Conservation (phyloP, 345 rosid genomes). For the Odontarrhena argentea region DNA sequence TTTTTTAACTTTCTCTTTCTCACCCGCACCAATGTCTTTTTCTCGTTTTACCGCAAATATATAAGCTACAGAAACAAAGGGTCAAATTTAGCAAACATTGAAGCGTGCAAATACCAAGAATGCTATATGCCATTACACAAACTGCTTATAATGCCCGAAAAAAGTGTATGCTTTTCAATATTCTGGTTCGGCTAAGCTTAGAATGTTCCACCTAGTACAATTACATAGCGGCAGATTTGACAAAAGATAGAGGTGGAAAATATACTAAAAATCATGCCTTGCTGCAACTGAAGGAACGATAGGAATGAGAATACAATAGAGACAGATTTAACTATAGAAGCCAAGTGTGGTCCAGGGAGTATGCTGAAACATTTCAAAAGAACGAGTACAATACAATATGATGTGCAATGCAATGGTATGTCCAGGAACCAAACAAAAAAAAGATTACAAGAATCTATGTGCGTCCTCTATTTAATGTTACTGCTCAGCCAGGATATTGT, state of each 20-base stretch:
- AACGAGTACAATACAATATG: neutral
- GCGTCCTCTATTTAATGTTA: neutral
- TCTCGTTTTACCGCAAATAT: slow-evolving; percentile 58
- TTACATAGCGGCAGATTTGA: too few relatives aligned
- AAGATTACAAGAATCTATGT: neutral
- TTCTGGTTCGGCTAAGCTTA: slow-evolving; percentile 8
- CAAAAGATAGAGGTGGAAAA: too few relatives aligned
- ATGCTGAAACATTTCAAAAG: slow-evolving; percentile 1
- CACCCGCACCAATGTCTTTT: slow-evolving; percentile 41
- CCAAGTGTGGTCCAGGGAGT: neutral
- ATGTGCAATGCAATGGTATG: slow-evolving; percentile 5
- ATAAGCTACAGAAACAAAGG: slow-evolving; percentile 52
- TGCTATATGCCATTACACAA: slow-evolving; percentile 19
- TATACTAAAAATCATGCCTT: too few relatives aligned
- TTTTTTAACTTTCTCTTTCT: slow-evolving; percentile 31
- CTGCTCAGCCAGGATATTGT: neutral
- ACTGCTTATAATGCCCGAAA: slow-evolving; percentile 13
- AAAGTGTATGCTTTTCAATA: neutral
- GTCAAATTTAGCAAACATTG: slow-evolving; percentile 24
- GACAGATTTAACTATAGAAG: neutral
- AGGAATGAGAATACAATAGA: neutral
- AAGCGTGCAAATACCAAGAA: neutral
- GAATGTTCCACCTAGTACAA: too few relatives aligned
- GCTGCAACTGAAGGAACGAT: too few relatives aligned
- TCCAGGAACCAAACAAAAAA: neutral